Conservation (phyloP, 139 green algal genomes). For the Picochlorum sp. region DNA sequence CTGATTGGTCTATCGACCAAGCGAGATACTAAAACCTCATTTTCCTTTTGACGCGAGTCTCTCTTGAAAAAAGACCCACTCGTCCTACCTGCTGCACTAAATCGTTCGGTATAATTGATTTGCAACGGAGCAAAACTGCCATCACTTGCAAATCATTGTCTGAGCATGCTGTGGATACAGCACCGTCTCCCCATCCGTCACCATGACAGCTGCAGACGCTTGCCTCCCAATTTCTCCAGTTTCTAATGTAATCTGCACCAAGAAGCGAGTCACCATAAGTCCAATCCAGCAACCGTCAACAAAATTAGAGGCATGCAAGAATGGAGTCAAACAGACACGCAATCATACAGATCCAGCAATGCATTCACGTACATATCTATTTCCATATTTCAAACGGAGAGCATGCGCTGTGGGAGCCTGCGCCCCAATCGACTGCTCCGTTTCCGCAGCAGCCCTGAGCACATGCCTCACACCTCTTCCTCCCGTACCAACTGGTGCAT, state of each 20-base stretch:
- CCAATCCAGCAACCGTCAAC: background rate
- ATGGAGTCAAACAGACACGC: too few relatives aligned
- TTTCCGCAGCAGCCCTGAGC: too few relatives aligned
- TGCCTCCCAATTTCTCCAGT: constrained; percentile 89
- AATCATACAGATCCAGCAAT: too few relatives aligned
- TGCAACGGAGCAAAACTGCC: constrained; percentile 82
- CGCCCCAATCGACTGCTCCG: too few relatives aligned
- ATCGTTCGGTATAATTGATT: constrained; percentile 90
- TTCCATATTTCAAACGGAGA: too few relatives aligned
- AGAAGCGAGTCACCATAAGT: background rate
- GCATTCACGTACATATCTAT: too few relatives aligned
- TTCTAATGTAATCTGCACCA: constrained; percentile 66
- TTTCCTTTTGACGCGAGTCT: constrained; percentile 74
- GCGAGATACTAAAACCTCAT: constrained; percentile 75
- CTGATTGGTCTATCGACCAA: constrained; percentile 90
- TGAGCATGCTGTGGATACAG: constrained; percentile 85
- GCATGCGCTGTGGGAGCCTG: too few relatives aligned
- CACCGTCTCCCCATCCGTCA: constrained; percentile 82
- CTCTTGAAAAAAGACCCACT: constrained; percentile 82
- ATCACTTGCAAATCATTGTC: constrained; percentile 41
- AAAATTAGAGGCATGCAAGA: background rate
- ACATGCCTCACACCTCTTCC: too few relatives aligned
- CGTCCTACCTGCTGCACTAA: constrained; percentile 83
- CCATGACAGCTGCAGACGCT: constrained; percentile 83
- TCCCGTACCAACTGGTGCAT: too few relatives aligned